These are phyloP conservation scores for Tremella fuciformis DNA, from an alignment of 768 basidiomycete genomes.

Conservation along the genomic window DNA sequence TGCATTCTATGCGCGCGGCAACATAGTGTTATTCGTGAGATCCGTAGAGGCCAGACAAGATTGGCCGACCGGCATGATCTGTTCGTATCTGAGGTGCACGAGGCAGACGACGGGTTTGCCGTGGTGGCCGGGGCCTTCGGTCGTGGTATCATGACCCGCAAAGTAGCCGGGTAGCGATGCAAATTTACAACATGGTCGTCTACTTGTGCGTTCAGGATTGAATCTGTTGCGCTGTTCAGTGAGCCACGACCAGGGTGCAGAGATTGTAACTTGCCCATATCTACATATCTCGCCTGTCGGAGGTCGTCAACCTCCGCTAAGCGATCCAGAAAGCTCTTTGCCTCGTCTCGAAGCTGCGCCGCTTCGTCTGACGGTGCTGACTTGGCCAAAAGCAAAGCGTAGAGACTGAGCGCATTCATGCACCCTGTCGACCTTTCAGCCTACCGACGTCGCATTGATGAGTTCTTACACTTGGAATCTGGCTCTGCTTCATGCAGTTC, in stretches of 20 bases:
- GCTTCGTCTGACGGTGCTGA: conserved; percentile 42
- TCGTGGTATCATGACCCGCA: conserved; percentile 39
- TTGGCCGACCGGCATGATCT: conserved; percentile 58
- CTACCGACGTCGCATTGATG: too few species aligned
- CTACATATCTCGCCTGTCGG: conserved; percentile 64
- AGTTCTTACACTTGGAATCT: conserved; percentile 78
- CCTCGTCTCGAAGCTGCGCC: conserved; percentile 50
- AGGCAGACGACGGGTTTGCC: conserved; percentile 52
- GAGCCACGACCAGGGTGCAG: not conserved
- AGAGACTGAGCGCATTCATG: conserved; percentile 84
- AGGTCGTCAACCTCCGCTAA: conserved; percentile 61
- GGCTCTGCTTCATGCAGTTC: conserved; percentile 84
- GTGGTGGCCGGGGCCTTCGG: conserved; percentile 53
- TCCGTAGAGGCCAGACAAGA: conserved; percentile 77
- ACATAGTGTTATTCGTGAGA: conserved; percentile 84
- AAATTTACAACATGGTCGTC: not conserved
- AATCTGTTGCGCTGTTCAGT: not conserved
- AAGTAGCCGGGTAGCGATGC: conserved; percentile 12
- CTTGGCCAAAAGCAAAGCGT: conserved; percentile 67
- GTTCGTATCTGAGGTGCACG: conserved; percentile 52
- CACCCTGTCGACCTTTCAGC: conserved; percentile 64
- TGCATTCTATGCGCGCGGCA: conserved; percentile 85
- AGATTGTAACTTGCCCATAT: conserved; percentile 25
- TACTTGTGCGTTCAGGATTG: not conserved
- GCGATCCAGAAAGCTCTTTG: conserved; percentile 60